Base-by-base conservation (phyloP, 2,329 filamentous ascomycete species). In the Ceratocystis albifundus region DNA sequence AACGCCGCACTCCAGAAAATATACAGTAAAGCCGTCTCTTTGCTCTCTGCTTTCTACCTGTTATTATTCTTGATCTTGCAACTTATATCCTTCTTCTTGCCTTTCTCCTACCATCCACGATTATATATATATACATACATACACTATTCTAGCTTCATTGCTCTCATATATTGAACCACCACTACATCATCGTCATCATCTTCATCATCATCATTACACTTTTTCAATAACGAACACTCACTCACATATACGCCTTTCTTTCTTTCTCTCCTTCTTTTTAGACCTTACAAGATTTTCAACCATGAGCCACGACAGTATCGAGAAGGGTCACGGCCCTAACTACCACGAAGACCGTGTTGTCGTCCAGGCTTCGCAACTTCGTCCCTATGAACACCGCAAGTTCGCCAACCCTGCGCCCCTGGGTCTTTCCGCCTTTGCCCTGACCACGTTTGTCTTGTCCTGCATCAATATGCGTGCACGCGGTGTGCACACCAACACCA, bases 401-500 rank as follows among this genome's bases (percentile, higher is more conserved):
- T 84, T 92, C 75, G 89, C 82, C 78, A 92, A 92, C 77, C 89
- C 89, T 3, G 88, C 87, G 65, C 89, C 88, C 36, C 80, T 92
- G 48, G 89, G 89, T 69, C 83, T 93, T 62, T 83, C 80, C 69
- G 89, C 87, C 74, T 93, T 93, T 78, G 89, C 89, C 69, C 79
- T 93, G 73, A 93, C 89, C 65, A 93, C 89, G 12, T 93, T 93
- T 74, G 84, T 93, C 46, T 82, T 93, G 62, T 89, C 87, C 36
- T 78, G 82, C 71, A 80, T 93, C 77, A 93, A 93, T 78, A 80
- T 90, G 75, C 79, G 83, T 65, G 78, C 85, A 2, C 82, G 85
- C 12, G 80, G 79, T 67, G 78, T 91, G 66, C 75, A 75, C 1
- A 74, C 73, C 2, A 85, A 88, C 61, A 88, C 85, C 73, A 82